Evolutionary conservation across 1,284 basidiomycete species (phyloP).

Genomic region (Cryptococcus sp.): DNA sequence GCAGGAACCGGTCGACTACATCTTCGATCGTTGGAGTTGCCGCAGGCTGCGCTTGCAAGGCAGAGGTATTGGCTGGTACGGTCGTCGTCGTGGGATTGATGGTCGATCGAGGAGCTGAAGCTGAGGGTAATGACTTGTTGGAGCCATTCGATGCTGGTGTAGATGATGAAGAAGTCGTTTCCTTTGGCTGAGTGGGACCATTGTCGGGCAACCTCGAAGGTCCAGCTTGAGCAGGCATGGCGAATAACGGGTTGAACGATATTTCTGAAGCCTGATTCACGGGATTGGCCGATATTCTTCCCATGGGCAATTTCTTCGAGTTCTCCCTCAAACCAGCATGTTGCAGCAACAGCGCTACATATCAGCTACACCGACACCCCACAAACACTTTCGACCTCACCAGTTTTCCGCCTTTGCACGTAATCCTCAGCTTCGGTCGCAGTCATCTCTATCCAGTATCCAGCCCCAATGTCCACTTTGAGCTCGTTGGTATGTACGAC

Average conservation of each 20-base stretch:
- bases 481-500: conserved; percentile 33
- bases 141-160: no score
- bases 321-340: conserved; percentile 2
- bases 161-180: no score
- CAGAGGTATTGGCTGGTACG: no score
- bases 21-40: not conserved
- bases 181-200: not conserved
- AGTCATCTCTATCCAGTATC: conserved; percentile 41
- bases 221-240: conserved; percentile 1
- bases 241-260: conserved; percentile 10
- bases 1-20: conserved; percentile 9
- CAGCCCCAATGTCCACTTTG: conserved; percentile 31
- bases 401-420: conserved; percentile 23
- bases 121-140: no score
- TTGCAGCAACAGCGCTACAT: not conserved
- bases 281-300: no score
- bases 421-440: conserved; percentile 32
- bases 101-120: no score
- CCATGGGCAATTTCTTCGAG: not conserved
- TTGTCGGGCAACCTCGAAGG: not conserved
- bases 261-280: no score
- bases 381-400: conserved; percentile 15
- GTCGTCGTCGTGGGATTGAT: no score
- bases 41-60: no score
- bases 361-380: not conserved